Conservation (phyloP, 345 rosid genomes). For the Acer yangbiense region DNA sequence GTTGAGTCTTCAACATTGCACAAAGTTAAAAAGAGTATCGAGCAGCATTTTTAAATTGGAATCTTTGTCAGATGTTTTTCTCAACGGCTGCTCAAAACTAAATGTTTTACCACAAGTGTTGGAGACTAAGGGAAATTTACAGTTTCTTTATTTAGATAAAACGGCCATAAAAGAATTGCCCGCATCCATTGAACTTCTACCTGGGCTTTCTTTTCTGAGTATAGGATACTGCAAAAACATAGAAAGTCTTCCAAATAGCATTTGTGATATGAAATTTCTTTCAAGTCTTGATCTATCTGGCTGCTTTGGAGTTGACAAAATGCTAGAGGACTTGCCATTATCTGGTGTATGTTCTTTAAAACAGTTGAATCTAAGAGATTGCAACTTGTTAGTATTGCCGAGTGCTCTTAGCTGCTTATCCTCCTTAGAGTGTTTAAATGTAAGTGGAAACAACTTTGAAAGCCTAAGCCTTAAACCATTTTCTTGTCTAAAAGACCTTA, state of each 20-base stretch:
- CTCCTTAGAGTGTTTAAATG: neutral
- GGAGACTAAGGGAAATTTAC: neutral
- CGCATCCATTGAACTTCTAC: slow-evolving; percentile 8
- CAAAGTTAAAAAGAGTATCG: neutral
- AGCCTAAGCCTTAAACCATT: slow-evolving; percentile 6
- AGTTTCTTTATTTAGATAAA: neutral
- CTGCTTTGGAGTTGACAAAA: neutral
- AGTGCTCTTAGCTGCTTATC: slow-evolving; percentile 3
- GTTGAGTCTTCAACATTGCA: slow-evolving; percentile 24
- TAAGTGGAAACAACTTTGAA: slow-evolving; percentile 9
- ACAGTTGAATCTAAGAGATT: neutral
- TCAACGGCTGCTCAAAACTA: slow-evolving; percentile 4
- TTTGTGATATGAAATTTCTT: slow-evolving; percentile 7
- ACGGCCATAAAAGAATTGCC: slow-evolving; percentile 22
- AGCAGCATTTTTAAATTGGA: slow-evolving; percentile 7
- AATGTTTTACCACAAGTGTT: neutral
- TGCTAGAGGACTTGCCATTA: slow-evolving; percentile 1
- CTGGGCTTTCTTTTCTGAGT: neutral
- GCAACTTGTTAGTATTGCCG: neutral
- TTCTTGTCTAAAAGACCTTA: neutral
- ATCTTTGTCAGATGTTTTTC: neutral
- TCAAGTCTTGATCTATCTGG: neutral
- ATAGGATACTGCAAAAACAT: slow-evolving; percentile 5
- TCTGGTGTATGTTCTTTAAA: neutral
- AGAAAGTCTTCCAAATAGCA: slow-evolving; percentile 8